These are phyloP conservation scores for Tricholoma terreum DNA, from an alignment of 768 basidiomycete genomes.

Conservation along the genomic window DNA sequence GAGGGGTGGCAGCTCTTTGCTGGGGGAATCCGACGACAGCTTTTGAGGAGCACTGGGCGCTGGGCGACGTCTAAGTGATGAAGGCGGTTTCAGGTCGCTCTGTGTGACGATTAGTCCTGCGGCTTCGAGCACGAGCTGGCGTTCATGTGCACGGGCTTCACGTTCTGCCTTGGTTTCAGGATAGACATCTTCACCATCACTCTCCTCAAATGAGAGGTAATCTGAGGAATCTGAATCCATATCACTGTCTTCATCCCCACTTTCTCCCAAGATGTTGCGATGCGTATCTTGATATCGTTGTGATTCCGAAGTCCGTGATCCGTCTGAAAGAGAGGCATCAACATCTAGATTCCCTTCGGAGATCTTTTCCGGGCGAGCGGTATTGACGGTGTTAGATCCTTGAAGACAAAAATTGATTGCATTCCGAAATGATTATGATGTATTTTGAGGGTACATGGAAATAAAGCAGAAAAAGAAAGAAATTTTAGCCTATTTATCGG, in stretches of 20 bases:
- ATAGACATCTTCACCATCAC: slow-evolving; percentile 31
- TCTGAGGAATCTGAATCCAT: slow-evolving; percentile 30
- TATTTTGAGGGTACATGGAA: slow-evolving; percentile 45
- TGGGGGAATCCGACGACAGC: slow-evolving; percentile 24
- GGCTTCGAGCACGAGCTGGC: slow-evolving; percentile 80
- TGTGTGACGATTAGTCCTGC: slow-evolving; percentile 80
- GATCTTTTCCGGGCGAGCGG: slow-evolving; percentile 2
- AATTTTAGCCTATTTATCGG: slow-evolving; percentile 78
- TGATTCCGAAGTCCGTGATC: background rate
- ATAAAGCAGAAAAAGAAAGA: slow-evolving; percentile 51
- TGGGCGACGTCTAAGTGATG: slow-evolving; percentile 37
- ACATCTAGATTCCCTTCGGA: background rate
- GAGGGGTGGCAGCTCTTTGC: slow-evolving; percentile 55
- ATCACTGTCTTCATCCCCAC: slow-evolving; percentile 29
- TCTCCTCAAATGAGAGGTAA: slow-evolving; percentile 38
- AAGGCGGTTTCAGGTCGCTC: slow-evolving; percentile 47
- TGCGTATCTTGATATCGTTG: background rate
- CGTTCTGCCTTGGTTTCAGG: slow-evolving; percentile 49
- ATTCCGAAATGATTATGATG: slow-evolving; percentile 24
- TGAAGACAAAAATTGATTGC: slow-evolving; percentile 19
- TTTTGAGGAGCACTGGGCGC: slow-evolving; percentile 48
- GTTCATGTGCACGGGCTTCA: slow-evolving; percentile 66
- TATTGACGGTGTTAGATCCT: slow-evolving; percentile 1
- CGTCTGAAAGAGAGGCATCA: background rate
- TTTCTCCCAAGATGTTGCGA: slow-evolving; percentile 9